Percentiles rank a stretch among this genome's conserved stretches.
Evolutionary conservation across 2,329 filamentous ascomycete genomes (phyloP).

Genomic region (Venturia nashicola): DNA sequence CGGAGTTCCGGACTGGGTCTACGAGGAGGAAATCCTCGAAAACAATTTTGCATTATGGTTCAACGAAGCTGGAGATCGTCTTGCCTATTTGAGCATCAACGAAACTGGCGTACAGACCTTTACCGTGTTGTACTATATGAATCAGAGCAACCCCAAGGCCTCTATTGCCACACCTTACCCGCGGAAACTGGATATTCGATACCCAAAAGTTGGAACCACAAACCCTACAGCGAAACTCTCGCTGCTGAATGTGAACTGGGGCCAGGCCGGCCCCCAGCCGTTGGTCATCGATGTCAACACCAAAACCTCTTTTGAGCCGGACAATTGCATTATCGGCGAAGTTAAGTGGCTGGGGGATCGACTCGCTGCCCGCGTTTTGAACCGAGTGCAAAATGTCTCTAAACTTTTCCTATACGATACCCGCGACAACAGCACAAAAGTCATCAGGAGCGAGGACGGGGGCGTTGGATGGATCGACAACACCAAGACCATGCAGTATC

Average conservation of each 20-base stretch:
- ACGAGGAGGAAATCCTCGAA: slow-evolving; percentile 46
- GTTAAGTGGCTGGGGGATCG: slow-evolving; percentile 53
- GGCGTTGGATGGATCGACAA: slow-evolving; percentile 52
- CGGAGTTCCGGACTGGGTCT: slow-evolving; percentile 53
- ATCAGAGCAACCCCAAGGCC: slow-evolving; percentile 29
- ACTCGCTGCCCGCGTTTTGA: slow-evolving; percentile 53
- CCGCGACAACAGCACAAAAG: slow-evolving; percentile 30
- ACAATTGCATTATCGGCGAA: slow-evolving; percentile 55
- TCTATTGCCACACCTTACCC: slow-evolving; percentile 47
- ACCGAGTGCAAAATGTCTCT: slow-evolving; percentile 54
- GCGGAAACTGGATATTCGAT: slow-evolving; percentile 48
- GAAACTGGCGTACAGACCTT: slow-evolving; percentile 57
- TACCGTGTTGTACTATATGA: slow-evolving; percentile 55
- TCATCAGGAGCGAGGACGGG: slow-evolving; percentile 46
- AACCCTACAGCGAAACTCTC: slow-evolving; percentile 54
- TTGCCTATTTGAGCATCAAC: slow-evolving; percentile 46
- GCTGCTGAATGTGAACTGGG: slow-evolving; percentile 38
- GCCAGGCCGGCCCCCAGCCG: not conserved
- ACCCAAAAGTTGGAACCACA: slow-evolving; percentile 56
- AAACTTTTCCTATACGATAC: slow-evolving; percentile 50
- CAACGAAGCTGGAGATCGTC: slow-evolving; percentile 41
- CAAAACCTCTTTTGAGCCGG: slow-evolving; percentile 39
- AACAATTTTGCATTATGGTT: slow-evolving; percentile 42
- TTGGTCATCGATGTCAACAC: not conserved
- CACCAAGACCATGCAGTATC: slow-evolving; percentile 41